These are phyloP conservation scores for Arabis alpina DNA, from an alignment of 345 rosid species.

Conservation along the genomic window DNA sequence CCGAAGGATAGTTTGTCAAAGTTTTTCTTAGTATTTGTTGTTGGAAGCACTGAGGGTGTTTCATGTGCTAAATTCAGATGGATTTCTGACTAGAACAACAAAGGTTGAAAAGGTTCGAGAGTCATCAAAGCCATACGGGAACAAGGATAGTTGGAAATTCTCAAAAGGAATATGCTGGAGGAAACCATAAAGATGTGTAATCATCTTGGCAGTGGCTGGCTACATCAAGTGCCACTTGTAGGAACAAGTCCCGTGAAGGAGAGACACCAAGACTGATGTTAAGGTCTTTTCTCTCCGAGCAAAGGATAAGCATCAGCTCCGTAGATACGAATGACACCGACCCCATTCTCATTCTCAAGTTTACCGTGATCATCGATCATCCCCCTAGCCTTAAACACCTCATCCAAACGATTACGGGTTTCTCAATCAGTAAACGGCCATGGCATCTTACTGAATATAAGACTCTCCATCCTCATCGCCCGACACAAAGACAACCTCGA, in stretches of 20 bases:
- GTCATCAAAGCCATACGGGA: no score
- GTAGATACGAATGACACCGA: conserved; percentile 56
- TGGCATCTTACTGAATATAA: conserved; percentile 75
- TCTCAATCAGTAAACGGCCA: conserved; percentile 78
- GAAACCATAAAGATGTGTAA: no score
- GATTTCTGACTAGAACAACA: no score
- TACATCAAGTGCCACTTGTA: no score
- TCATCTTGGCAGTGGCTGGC: no score
- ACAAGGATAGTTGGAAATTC: no score
- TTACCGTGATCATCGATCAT: conserved; percentile 70
- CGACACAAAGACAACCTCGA: conserved; percentile 67
- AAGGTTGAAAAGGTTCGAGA: no score
- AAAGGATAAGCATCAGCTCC: conserved; percentile 76
- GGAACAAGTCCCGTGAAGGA: conserved; percentile 51
- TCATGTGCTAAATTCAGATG: no score
- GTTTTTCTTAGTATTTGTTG: no score
- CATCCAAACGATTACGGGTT: conserved; percentile 53
- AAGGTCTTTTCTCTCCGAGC: conserved; percentile 66
- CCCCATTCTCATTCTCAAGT: conserved; percentile 54
- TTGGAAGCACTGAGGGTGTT: no score
- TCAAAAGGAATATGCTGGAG: no score
- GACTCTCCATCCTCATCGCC: conserved; percentile 64
- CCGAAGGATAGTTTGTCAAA: no score
- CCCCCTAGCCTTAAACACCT: conserved; percentile 62
- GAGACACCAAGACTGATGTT: conserved; percentile 55